These are phyloP conservation scores for Thelonectria rubi DNA, from an alignment of 2,329 filamentous ascomycete genomes.

Conservation along the genomic window DNA sequence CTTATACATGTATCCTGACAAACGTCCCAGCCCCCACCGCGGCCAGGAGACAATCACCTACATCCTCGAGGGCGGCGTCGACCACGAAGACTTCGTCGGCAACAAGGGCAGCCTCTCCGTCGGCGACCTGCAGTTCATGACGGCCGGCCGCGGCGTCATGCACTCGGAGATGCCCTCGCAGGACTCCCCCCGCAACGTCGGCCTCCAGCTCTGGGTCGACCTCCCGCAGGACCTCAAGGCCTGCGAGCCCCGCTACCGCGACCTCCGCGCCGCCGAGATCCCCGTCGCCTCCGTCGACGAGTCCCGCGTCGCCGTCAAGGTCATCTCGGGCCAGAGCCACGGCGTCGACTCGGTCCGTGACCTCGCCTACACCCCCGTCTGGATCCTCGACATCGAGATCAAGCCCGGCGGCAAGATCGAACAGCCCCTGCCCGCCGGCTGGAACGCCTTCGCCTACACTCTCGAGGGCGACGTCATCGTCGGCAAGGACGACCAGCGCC, in stretches of 20 bases:
- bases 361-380: slow-evolving; percentile 96
- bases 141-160: slow-evolving; percentile 88
- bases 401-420: slow-evolving; percentile 79
- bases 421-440: slow-evolving; percentile 79
- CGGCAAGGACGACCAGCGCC: slow-evolving; percentile 61
- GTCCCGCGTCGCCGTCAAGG: slow-evolving; percentile 81
- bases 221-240: slow-evolving; percentile 82
- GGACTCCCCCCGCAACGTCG: slow-evolving; percentile 78
- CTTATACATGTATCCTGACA: slow-evolving; percentile 10
- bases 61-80: slow-evolving; percentile 82
- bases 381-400: slow-evolving; percentile 87
- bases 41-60: slow-evolving; percentile 93
- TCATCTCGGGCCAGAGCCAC: slow-evolving; percentile 86
- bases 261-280: slow-evolving; percentile 82
- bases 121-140: slow-evolving; percentile 99
- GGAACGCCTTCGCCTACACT: slow-evolving; percentile 91
- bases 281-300: slow-evolving; percentile 76
- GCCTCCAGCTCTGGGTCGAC: slow-evolving; percentile 96
- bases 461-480: slow-evolving; percentile 77
- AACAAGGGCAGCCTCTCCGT: slow-evolving; percentile 83
- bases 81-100: slow-evolving; percentile 93
- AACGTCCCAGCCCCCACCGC: slow-evolving; percentile 61
- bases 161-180: slow-evolving; percentile 94
- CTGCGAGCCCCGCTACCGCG: slow-evolving; percentile 92
- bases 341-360: slow-evolving; percentile 89